Evolutionary conservation across 2,329 filamentous ascomycete genomes (phyloP).

Genomic region (Xylaria sp.): DNA sequence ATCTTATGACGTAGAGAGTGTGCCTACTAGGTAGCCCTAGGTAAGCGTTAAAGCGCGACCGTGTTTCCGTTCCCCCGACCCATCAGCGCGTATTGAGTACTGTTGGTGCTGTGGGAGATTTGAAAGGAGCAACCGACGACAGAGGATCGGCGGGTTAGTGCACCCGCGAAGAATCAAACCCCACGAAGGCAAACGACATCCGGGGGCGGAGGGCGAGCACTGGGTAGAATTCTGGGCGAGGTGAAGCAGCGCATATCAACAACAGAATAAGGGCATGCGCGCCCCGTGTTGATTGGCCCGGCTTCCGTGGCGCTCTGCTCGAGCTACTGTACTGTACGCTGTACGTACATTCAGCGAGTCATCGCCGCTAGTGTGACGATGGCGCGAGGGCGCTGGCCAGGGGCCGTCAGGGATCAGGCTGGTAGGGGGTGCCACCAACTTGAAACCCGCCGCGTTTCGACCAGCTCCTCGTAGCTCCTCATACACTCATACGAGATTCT

Average conservation of each 20-base stretch:
- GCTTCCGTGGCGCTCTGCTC: slow-evolving; percentile 24
- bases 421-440: slow-evolving; percentile 37
- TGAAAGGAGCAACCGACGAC: background rate
- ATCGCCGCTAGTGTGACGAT: slow-evolving; percentile 28
- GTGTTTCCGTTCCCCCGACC: no score
- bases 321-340: no score
- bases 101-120: background rate
- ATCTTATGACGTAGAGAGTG: no score
- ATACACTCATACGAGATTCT: slow-evolving; percentile 17
- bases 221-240: background rate
- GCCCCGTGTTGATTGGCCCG: slow-evolving; percentile 33
- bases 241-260: slow-evolving; percentile 19
- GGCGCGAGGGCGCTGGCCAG: slow-evolving; percentile 23
- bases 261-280: slow-evolving; percentile 10
- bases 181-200: background rate
- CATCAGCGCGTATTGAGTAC: no score
- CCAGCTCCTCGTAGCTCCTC: slow-evolving; percentile 23
- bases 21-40: no score
- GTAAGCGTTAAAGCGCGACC: no score
- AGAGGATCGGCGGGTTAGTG: background rate
- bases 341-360: slow-evolving; percentile 34
- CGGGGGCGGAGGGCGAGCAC: no score
- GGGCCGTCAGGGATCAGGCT: slow-evolving; percentile 28
- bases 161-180: background rate
- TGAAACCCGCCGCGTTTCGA: slow-evolving; percentile 44